Conservation (phyloP, 768 basidiomycete genomes). For the Xerocomellus amylosporus region DNA sequence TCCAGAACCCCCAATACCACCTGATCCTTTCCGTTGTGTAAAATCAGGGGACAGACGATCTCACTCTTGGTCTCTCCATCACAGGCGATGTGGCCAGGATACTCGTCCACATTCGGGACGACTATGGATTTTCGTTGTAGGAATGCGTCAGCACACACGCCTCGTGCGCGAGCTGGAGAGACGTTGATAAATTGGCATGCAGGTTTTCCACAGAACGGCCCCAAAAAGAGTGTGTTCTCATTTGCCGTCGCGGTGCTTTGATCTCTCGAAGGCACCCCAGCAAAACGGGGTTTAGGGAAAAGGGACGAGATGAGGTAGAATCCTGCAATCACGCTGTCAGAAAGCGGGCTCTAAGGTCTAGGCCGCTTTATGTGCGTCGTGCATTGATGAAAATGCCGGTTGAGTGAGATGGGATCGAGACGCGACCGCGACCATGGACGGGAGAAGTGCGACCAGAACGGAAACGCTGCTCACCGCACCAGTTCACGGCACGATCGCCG, state of each 20-base stretch:
- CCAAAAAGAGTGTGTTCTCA: constrained; percentile 51
- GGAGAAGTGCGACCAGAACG: background rate
- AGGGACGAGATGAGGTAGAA: constrained; percentile 76
- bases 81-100: constrained; percentile 94
- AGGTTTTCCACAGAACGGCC: constrained; percentile 88
- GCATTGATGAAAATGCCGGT: background rate
- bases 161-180: constrained; percentile 51
- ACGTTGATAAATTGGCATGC: constrained; percentile 83
- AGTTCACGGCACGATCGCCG: constrained; percentile 72
- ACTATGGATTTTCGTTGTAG: constrained; percentile 52
- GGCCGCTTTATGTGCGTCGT: background rate
- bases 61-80: constrained; percentile 90
- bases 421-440: background rate
- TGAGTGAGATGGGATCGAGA: background rate
- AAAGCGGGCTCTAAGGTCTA: background rate
- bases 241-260: constrained; percentile 10
- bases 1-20: constrained; percentile 66
- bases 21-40: constrained; percentile 31
- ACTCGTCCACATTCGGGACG: constrained; percentile 74
- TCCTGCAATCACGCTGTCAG: constrained; percentile 47
- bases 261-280: constrained; percentile 10
- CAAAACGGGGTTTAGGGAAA: constrained; percentile 49
- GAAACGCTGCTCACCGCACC: constrained; percentile 72
- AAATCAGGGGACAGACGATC: constrained; percentile 76
- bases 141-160: constrained; percentile 86